A percentile compares a stretch with the other conserved stretches of the same genome.
Evolutionary conservation across 2,329 filamentous ascomycete species (phyloP).

Genomic region (Colletotrichum cuscutae): DNA sequence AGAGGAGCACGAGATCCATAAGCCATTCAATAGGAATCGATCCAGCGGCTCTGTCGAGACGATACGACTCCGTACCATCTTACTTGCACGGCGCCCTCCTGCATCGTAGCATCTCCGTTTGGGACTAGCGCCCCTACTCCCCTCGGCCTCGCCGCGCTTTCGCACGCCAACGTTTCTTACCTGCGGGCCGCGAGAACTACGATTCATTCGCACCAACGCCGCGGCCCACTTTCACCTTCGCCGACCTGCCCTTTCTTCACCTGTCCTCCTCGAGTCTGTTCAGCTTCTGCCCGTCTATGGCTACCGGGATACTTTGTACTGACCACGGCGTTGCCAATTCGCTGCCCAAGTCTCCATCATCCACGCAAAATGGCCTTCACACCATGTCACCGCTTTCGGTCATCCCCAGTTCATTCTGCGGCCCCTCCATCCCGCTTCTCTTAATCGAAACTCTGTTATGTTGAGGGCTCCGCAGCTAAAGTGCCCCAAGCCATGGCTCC

Average conservation of each 20-base stretch:
- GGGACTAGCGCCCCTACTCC: slow-evolving; percentile 15
- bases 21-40: not conserved
- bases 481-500: slow-evolving; percentile 5
- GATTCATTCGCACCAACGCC: slow-evolving; percentile 5
- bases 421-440: not conserved
- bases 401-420: not conserved
- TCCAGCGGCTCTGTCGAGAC: not conserved
- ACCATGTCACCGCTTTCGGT: slow-evolving; percentile 5
- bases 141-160: slow-evolving; percentile 28
- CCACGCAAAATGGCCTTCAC: not conserved
- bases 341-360: not conserved
- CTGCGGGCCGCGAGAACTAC: not conserved
- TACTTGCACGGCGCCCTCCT: not conserved
- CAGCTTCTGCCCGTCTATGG: not conserved
- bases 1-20: not conserved
- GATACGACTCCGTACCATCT: not conserved
- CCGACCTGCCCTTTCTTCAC: not conserved
- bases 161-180: slow-evolving; percentile 7
- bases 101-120: slow-evolving; percentile 3
- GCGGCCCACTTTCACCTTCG: not conserved
- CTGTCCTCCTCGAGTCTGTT: not conserved
- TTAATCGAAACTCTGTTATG: slow-evolving; percentile 6
- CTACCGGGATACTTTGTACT: not conserved
- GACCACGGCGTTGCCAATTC: not conserved
- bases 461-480: not conserved